phyloP scores from a whole-genome alignment of 345 rosid genomes.

The Barbarea vulgaris region DNA sequence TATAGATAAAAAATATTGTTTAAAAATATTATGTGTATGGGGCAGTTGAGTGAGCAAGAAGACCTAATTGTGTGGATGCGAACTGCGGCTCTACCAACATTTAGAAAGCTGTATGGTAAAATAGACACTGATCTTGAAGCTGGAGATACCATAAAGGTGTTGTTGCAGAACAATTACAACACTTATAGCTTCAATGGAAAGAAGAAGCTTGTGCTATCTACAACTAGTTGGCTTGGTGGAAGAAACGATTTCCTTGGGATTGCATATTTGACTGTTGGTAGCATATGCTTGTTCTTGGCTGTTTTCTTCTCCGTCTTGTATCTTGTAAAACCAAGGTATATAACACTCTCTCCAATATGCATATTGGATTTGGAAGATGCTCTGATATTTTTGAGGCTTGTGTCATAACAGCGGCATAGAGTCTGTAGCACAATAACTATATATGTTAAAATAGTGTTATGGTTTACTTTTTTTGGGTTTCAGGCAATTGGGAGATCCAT shows the following conservation, averaged over 20 bases:
- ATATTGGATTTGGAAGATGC: not conserved
- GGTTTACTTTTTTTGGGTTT: not conserved
- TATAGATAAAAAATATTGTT: not conserved
- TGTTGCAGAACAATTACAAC: conserved; percentile 65
- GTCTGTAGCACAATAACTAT: not conserved
- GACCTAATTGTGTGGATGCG: conserved; percentile 97
- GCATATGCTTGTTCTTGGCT: conserved; percentile 79
- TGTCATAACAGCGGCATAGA: not conserved
- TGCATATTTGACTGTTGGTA: conserved; percentile 84
- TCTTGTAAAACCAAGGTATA: conserved; percentile 79
- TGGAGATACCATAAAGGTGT: conserved; percentile 56
- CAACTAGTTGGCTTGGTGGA: conserved; percentile 88
- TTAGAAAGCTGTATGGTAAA: conserved; percentile 87
- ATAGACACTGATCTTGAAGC: conserved; percentile 69
- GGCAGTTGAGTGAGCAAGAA: conserved; percentile 85
- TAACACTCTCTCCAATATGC: not conserved
- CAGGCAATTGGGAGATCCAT: conserved; percentile 90
- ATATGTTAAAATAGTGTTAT: not conserved
- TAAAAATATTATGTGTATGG: not conserved
- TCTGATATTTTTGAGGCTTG: not conserved
- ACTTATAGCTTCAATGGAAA: conserved; percentile 86
- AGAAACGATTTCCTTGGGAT: conserved; percentile 61
- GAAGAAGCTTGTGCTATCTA: conserved; percentile 90
- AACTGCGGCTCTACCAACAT: conserved; percentile 93
- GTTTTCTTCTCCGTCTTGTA: conserved; percentile 69